Evolutionary conservation across 2,329 filamentous ascomycete species (phyloP).

Genomic region (Bipolaris bicolor): DNA sequence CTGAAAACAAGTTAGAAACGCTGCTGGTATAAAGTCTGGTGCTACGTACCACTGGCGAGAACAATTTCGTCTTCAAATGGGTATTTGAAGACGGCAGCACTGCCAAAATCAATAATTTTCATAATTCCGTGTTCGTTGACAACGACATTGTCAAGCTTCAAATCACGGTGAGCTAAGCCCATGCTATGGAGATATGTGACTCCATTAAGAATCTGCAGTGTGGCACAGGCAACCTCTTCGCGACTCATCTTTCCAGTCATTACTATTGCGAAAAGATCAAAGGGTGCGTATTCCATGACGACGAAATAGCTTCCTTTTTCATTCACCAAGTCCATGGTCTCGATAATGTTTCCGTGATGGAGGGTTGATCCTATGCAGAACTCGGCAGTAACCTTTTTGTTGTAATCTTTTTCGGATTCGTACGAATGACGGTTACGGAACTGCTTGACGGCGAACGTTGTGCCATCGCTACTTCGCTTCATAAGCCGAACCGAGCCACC

Average conservation of each 20-base stretch:
- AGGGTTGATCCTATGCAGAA: constrained; percentile 97
- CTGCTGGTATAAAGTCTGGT: neutral
- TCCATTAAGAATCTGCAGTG: constrained; percentile 91
- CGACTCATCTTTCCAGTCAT: constrained; percentile 98
- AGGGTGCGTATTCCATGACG: constrained; percentile 98
- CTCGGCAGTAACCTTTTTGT: constrained; percentile 96
- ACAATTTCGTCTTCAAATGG: constrained; percentile 92
- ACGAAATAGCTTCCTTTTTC: constrained; percentile 96
- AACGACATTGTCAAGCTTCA: constrained; percentile 98
- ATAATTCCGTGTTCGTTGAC: constrained; percentile 96
- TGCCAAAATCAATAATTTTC: constrained; percentile 99
- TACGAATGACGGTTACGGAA: constrained; percentile 91
- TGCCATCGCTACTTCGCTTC: constrained; percentile 89
- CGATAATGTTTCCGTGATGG: constrained; percentile 97
- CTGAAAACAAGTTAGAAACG: constrained; percentile 50
- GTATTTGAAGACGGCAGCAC: constrained; percentile 95
- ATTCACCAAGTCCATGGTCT: constrained; percentile 94
- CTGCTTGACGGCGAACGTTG: constrained; percentile 97
- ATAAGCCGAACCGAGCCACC: constrained; percentile 93
- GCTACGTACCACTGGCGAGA: constrained; percentile 72
- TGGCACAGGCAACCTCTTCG: constrained; percentile 88
- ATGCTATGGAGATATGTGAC: constrained; percentile 95
- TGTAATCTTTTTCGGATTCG: constrained; percentile 93
- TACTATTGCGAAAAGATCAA: constrained; percentile 93
- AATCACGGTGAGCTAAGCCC: constrained; percentile 90